Percentiles rank a stretch among this genome's conserved stretches.
Conservation (phyloP, 805 yeast genomes). For the Saccharomycopsis oosterbeekiorum region DNA sequence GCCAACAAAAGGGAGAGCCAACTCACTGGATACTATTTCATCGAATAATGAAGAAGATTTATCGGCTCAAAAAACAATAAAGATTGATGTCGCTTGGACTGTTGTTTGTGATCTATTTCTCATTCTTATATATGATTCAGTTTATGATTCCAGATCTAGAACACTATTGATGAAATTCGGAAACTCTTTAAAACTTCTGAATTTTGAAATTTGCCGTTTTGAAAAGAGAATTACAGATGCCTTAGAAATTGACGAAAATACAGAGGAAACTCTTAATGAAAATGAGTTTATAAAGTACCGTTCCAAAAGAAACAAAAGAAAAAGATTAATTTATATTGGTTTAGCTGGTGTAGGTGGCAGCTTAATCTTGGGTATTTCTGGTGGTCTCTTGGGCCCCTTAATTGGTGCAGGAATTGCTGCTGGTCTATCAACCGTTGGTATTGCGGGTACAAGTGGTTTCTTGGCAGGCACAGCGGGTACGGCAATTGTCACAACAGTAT, state of each 20-base stretch:
- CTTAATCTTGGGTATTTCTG: slow-evolving; percentile 85
- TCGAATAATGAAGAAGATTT: slow-evolving; percentile 27
- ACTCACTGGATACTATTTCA: slow-evolving; percentile 7
- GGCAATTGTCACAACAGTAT: slow-evolving; percentile 84
- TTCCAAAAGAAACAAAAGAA: slow-evolving; percentile 53
- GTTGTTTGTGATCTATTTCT: slow-evolving; percentile 84
- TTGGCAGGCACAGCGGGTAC: slow-evolving; percentile 97
- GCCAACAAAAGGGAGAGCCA: neutral
- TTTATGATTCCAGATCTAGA: slow-evolving; percentile 84
- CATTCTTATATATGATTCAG: slow-evolving; percentile 68
- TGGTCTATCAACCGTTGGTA: slow-evolving; percentile 89
- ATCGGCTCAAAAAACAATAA: slow-evolving; percentile 30
- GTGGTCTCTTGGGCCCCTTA: slow-evolving; percentile 93
- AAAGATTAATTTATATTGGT: slow-evolving; percentile 78
- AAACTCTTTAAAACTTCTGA: slow-evolving; percentile 41
- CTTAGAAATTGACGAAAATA: slow-evolving; percentile 75
- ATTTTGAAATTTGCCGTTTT: slow-evolving; percentile 75
- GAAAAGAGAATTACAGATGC: slow-evolving; percentile 88
- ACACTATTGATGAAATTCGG: slow-evolving; percentile 68
- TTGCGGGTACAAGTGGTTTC: slow-evolving; percentile 86
- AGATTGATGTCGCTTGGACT: slow-evolving; percentile 86
- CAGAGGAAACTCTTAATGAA: slow-evolving; percentile 72
- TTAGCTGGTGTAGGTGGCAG: slow-evolving; percentile 96
- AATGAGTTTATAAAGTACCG: slow-evolving; percentile 57
- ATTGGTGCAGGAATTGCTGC: slow-evolving; percentile 93